Conservation (phyloP, 306 rosid species). For the Fagus crenata region DNA sequence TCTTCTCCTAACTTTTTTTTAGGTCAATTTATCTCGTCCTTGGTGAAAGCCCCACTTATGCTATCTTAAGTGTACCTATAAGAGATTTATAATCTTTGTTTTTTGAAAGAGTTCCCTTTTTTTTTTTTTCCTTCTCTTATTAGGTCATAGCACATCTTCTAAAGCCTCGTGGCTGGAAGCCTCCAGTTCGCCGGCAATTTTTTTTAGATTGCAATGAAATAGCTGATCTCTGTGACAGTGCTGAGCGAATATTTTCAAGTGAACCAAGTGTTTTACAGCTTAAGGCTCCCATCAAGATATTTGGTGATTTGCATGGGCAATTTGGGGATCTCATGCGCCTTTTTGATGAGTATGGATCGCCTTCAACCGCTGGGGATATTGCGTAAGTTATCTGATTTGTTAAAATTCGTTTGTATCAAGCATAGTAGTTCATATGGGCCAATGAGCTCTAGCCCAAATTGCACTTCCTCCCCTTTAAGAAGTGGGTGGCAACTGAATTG, state of each 20-base stretch:
- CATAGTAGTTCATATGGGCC: neutral
- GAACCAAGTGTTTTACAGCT: conserved; percentile 95
- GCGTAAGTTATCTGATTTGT: conserved; percentile 65
- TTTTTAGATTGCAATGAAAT: conserved; percentile 98
- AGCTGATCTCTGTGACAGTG: conserved; percentile 98
- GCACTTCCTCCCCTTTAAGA: neutral
- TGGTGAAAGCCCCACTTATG: neutral
- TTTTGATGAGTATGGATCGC: conserved; percentile 97
- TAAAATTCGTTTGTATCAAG: conserved; percentile 23
- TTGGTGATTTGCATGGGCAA: conserved; percentile 99
- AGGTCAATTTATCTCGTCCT: neutral
- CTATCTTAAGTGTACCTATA: neutral
- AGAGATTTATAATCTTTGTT: neutral
- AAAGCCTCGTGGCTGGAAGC: conserved; percentile 99
- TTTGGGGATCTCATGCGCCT: conserved; percentile 99
- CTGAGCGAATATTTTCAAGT: conserved; percentile 89
- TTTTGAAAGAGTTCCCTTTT: conserved; percentile 28
- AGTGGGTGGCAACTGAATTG: neutral
- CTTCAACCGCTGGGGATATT: conserved; percentile 99
- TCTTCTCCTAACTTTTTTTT: neutral
- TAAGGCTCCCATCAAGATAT: conserved; percentile 92
- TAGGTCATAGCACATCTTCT: conserved; percentile 91
- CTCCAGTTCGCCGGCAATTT: conserved; percentile 97
- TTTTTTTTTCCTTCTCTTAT: conserved; percentile 16
- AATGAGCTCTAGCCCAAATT: neutral